Base-by-base conservation (phyloP, 768 basidiomycete species). In the Kwoniella heveanensis region DNA sequence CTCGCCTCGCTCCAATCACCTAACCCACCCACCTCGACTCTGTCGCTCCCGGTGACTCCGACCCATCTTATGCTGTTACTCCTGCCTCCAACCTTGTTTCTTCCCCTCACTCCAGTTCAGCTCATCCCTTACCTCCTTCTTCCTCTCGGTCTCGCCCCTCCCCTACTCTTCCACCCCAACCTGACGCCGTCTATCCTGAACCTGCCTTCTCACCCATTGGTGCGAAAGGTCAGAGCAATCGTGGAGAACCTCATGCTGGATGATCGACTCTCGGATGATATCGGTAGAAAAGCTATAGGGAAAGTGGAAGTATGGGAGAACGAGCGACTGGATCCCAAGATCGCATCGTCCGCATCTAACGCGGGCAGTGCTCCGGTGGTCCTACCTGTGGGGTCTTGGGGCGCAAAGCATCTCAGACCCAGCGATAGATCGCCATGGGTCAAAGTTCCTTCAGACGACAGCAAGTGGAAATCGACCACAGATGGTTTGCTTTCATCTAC, bases 281-380 rank as follows among this genome's bases (percentile, higher is more conserved):
- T 80, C 29, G 75, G 76, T 4, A 55, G 62, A 17, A 54, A 60
- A 27, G 57, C 63, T 22, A 68, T 80, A 10, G 22, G 57, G 3
- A 62, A 67, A 37, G 78, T 80, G 6, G 65, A 77, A 54, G 78
- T 80, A 48, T 78, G 75, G 75, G 78, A 80, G 61, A 77, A 78
- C 52, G 72, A 80, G 56, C 63, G 78, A n/a, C 50, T 80, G 25
- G 78, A 80, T 54, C 76, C 78, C 1, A 52, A 66, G 3, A 62
- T 69, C 22, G 32, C 58, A 19, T 36, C 46, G 19, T 49, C 56
- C 2, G 22, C 55, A 24, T 30, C 47, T 26, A 44, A 32, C 32
- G 37, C 57, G 6, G 46, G 44, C 24, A 24, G 17, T 2, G 44
- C 26, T 6, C 46, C 57, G 21, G 25, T 22, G 30, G 46, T 36